These are phyloP conservation scores for Tolypocladium tropicale DNA, from an alignment of 2,329 filamentous ascomycete species.

Conservation along the genomic window DNA sequence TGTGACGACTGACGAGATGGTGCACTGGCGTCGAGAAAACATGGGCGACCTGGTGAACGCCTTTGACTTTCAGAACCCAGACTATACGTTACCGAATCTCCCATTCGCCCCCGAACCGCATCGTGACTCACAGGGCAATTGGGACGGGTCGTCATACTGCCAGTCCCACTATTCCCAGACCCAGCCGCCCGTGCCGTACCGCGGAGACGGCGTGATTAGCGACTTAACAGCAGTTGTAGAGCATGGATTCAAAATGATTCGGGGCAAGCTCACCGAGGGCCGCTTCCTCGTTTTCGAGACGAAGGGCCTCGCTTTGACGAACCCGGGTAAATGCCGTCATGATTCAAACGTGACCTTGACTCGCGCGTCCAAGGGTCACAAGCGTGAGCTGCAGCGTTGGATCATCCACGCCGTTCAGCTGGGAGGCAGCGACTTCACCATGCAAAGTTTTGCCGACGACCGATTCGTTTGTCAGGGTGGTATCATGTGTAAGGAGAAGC, in stretches of 20 bases:
- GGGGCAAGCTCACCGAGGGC: slow-evolving; percentile 43
- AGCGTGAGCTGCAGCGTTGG: slow-evolving; percentile 31
- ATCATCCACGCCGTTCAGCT: slow-evolving; percentile 29
- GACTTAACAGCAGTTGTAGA: slow-evolving; percentile 33
- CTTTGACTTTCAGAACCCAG: slow-evolving; percentile 37
- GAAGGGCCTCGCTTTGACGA: slow-evolving; percentile 29
- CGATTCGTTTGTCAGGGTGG: slow-evolving; percentile 9
- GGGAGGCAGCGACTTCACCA: slow-evolving; percentile 15
- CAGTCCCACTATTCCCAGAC: slow-evolving; percentile 23
- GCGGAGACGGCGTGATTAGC: slow-evolving; percentile 19
- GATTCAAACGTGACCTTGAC: slow-evolving; percentile 10
- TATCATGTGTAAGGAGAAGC: slow-evolving; percentile 1
- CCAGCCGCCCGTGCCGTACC: slow-evolving; percentile 38
- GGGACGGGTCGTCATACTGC: slow-evolving; percentile 34
- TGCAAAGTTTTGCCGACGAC: slow-evolving; percentile 12
- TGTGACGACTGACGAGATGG: slow-evolving; percentile 20
- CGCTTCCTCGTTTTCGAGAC: slow-evolving; percentile 42
- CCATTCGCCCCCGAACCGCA: slow-evolving; percentile 33
- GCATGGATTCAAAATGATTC: slow-evolving; percentile 40
- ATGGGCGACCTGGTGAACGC: slow-evolving; percentile 24
- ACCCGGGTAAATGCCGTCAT: background rate
- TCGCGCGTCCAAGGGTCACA: slow-evolving; percentile 11
- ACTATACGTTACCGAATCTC: slow-evolving; percentile 35
- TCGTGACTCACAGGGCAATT: slow-evolving; percentile 28
- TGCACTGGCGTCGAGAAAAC: slow-evolving; percentile 19